phyloP scores from a whole-genome alignment of 495 filamentous ascomycete species.

The Penicillium coprophilum region DNA sequence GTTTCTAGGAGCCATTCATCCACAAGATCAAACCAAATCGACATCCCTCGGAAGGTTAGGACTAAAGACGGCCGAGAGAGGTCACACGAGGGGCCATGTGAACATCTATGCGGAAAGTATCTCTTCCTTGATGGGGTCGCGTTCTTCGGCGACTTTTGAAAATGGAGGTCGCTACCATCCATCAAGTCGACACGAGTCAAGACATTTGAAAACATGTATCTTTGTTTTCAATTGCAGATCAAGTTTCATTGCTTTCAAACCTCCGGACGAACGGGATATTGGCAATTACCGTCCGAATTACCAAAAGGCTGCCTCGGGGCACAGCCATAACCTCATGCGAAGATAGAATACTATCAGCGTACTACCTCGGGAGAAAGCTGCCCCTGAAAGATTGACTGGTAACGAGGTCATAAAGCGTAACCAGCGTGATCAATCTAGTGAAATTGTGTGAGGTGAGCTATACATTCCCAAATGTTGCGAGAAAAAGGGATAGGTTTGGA shows the following conservation, averaged over 20 bases:
- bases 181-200: not conserved
- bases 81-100: conserved; percentile 1
- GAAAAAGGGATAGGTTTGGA: not conserved
- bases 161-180: not conserved
- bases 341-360: not conserved
- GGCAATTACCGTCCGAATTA: not conserved
- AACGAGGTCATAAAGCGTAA: not conserved
- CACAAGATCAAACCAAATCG: not conserved
- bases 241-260: not conserved
- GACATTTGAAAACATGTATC: not conserved
- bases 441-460: not conserved
- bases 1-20: not conserved
- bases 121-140: conserved; percentile 1
- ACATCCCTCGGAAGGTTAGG: not conserved
- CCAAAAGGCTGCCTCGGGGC: not conserved
- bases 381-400: conserved; percentile 1
- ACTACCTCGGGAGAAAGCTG: not conserved
- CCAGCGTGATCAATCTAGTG: not conserved
- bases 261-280: not conserved
- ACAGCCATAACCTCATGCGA: not conserved
- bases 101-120: conserved; percentile 2
- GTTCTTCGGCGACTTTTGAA: conserved; percentile 5
- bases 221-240: not conserved
- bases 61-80: not conserved
- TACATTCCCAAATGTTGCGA: not conserved